phyloP scores from a whole-genome alignment of 768 basidiomycete species.

The Boletus pseudopeckii region DNA sequence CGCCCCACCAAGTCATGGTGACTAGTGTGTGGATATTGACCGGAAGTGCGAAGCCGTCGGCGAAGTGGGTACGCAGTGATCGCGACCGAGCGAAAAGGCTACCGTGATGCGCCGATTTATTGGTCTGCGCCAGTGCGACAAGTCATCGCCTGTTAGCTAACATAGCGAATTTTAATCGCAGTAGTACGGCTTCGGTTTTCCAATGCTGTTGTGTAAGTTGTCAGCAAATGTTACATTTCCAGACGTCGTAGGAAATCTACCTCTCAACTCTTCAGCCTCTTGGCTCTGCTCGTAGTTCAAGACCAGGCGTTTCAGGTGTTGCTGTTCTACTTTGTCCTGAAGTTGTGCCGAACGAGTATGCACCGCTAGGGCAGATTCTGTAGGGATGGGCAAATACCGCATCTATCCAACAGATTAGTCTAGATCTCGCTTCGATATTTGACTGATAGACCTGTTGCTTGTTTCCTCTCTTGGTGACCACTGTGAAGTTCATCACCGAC shows the following conservation, averaged over 20 bases:
- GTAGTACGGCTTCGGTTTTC: conserved; percentile 66
- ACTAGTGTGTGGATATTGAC: conserved; percentile 18
- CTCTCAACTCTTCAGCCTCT: conserved; percentile 80
- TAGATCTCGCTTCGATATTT: conserved; percentile 2
- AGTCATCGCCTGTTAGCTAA: conserved; percentile 45
- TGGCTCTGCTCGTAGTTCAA: conserved; percentile 88
- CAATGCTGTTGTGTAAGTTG: conserved; percentile 41
- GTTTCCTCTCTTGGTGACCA: conserved; percentile 90
- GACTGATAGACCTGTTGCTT: conserved; percentile 68
- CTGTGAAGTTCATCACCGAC: conserved; percentile 82
- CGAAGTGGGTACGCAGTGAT: conserved; percentile 19
- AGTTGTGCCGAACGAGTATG: conserved; percentile 89
- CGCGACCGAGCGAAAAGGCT: conserved; percentile 23
- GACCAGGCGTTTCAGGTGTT: conserved; percentile 94
- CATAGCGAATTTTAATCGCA: conserved; percentile 74
- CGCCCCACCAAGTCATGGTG: conserved; percentile 12
- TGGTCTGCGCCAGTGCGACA: conserved; percentile 10
- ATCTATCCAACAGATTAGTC: conserved; percentile 43
- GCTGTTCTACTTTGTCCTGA: conserved; percentile 94
- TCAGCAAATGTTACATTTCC: background rate
- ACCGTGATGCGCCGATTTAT: conserved; percentile 18
- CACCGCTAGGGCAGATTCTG: conserved; percentile 82
- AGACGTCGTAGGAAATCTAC: conserved; percentile 31
- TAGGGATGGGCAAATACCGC: conserved; percentile 85
- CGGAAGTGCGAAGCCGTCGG: conserved; percentile 16